phyloP scores from a whole-genome alignment of 2,329 filamentous ascomycete genomes.

The Colletotrichum eleusines region DNA sequence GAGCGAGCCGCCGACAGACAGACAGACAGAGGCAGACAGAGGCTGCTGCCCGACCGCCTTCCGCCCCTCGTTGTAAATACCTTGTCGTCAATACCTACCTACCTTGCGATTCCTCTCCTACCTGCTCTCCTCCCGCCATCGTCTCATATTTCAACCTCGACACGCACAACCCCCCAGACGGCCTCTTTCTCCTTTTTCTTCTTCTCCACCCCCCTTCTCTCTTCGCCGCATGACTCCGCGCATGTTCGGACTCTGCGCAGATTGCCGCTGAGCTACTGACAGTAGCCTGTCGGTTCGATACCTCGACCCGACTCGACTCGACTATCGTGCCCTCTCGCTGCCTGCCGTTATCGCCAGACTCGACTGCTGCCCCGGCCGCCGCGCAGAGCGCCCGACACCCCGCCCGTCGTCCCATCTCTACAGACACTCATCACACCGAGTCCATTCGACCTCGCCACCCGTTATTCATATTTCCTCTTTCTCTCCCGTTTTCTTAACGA shows the following conservation, averaged over 20 bases:
- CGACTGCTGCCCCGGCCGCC: constrained; percentile 18
- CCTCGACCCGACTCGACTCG: not conserved
- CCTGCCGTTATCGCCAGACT: constrained; percentile 9
- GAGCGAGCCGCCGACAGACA: not conserved
- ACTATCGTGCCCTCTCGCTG: not conserved
- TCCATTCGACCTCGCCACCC: constrained; percentile 9
- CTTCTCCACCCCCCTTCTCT: not conserved
- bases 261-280: constrained; percentile 38
- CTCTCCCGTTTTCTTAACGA: constrained; percentile 15
- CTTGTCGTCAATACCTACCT: not conserved
- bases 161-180: constrained; percentile 4
- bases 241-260: constrained; percentile 27
- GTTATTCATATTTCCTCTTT: not conserved
- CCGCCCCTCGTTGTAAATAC: not conserved
- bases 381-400: constrained; percentile 14
- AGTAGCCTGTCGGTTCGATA: constrained; percentile 26
- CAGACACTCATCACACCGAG: constrained; percentile 9
- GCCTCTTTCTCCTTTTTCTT: not conserved
- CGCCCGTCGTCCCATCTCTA: constrained; percentile 6
- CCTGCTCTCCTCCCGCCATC: constrained; percentile 10
- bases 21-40: not conserved
- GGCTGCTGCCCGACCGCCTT: constrained; percentile 15
- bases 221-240: constrained; percentile 34
- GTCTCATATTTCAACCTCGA: not conserved
- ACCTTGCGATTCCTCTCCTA: not conserved